Evolutionary conservation across 2,329 filamentous ascomycete genomes (phyloP).

Genomic region (Xylariaceae sp.): DNA sequence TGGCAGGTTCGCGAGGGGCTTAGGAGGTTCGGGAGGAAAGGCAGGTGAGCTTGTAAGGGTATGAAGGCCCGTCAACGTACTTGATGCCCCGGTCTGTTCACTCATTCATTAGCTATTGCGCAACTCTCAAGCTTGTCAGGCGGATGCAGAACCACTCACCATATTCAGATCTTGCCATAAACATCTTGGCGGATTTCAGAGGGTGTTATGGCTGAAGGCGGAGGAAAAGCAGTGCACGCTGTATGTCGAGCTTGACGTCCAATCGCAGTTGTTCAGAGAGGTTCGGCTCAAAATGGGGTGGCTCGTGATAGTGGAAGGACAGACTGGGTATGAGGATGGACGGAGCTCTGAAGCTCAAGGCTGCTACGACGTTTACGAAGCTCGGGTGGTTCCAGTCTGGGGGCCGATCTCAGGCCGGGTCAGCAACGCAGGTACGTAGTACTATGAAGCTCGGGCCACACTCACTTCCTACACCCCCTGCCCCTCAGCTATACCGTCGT

Average conservation of each 20-base stretch:
- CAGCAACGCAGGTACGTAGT: conserved; percentile 1
- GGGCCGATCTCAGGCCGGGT: conserved; percentile 3
- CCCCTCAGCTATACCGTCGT: no score
- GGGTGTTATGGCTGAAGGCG: conserved; percentile 3
- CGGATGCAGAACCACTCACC: conserved; percentile 52
- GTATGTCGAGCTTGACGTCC: no score
- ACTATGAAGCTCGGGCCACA: conserved; percentile 1
- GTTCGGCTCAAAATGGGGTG: conserved; percentile 3
- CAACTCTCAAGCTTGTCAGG: conserved; percentile 12
- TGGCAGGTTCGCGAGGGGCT: background rate
- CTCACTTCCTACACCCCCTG: no score
- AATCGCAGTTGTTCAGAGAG: no score
- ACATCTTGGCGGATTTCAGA: conserved; percentile 64
- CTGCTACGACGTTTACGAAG: conserved; percentile 28
- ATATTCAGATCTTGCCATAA: conserved; percentile 99
- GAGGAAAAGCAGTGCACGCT: conserved; percentile 2
- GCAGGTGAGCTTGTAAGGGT: background rate
- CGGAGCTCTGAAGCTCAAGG: conserved; percentile 24
- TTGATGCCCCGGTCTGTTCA: conserved; percentile 92
- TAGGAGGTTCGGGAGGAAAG: conserved; percentile 4
- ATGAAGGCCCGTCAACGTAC: conserved; percentile 43
- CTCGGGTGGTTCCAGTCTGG: no score
- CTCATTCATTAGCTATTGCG: conserved; percentile 16
- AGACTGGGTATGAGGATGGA: no score
- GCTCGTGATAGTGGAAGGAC: no score